phyloP scores from a whole-genome alignment of 2,329 filamentous ascomycete species.

The Colletotrichum liaoningense region DNA sequence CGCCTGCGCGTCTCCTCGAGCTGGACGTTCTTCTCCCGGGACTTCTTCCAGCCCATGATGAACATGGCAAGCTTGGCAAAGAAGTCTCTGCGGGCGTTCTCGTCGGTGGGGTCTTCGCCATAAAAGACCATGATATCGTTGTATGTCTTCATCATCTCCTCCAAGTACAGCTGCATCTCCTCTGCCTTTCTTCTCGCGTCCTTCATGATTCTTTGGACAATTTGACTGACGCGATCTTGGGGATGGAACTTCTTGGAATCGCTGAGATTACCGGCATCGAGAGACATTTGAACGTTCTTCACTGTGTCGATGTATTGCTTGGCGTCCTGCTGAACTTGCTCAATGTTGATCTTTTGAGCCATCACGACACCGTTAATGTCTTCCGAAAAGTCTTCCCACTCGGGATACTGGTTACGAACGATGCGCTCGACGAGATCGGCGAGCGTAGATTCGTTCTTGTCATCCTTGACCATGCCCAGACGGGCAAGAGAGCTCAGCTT shows the following conservation, averaged over 20 bases:
- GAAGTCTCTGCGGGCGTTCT: constrained; percentile 94
- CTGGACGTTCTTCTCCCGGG: constrained; percentile 88
- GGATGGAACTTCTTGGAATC: constrained; percentile 98
- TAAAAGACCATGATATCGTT: constrained; percentile 98
- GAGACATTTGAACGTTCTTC: constrained; percentile 89
- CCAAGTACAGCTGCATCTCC: constrained; percentile 92
- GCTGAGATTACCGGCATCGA: constrained; percentile 93
- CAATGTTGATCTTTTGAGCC: constrained; percentile 92
- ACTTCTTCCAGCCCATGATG: constrained; percentile 95
- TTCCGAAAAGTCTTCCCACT: constrained; percentile 89
- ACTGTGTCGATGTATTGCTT: constrained; percentile 95
- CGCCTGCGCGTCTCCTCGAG: constrained; percentile 85
- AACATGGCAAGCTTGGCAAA: constrained; percentile 94
- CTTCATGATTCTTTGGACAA: constrained; percentile 95
- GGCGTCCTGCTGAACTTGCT: constrained; percentile 88
- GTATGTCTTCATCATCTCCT: constrained; percentile 91
- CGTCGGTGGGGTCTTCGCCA: constrained; percentile 91
- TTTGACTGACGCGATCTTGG: constrained; percentile 91
- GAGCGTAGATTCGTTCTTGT: constrained; percentile 97
- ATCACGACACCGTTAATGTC: constrained; percentile 85
- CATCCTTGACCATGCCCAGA: constrained; percentile 97
- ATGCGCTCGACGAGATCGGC: constrained; percentile 97
- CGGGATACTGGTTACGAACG: constrained; percentile 94
- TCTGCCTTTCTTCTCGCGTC: constrained; percentile 95
- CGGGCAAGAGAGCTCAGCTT: constrained; percentile 95